Conservation (phyloP, 129 eudicot genomes). For the Tagetes erecta region DNA sequence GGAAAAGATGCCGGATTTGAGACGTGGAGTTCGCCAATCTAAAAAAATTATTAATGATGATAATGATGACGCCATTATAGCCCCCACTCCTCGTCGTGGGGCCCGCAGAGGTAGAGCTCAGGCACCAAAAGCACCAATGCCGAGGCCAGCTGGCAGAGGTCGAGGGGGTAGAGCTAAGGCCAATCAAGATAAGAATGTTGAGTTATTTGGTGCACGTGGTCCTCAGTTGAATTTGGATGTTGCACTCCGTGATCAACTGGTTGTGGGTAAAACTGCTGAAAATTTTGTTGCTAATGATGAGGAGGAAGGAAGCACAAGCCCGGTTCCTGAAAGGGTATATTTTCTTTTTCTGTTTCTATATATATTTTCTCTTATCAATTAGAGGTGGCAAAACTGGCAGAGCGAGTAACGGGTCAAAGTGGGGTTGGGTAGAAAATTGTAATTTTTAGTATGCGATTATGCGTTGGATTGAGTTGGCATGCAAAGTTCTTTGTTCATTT, state of each 20-base stretch:
- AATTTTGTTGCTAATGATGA: slow-evolving; percentile 37
- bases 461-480: not conserved
- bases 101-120: slow-evolving; percentile 51
- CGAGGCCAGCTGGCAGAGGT: slow-evolving; percentile 62
- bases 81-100: slow-evolving; percentile 53
- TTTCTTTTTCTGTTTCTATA: not conserved
- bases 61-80: slow-evolving; percentile 39
- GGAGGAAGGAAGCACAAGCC: slow-evolving; percentile 52
- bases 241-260: slow-evolving; percentile 40
- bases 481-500: not conserved
- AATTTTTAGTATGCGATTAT: too few species aligned
- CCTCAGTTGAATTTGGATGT: slow-evolving; percentile 32
- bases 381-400: not conserved
- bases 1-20: slow-evolving; percentile 74
- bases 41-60: slow-evolving; percentile 41
- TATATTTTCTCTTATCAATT: not conserved
- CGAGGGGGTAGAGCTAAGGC: slow-evolving; percentile 37
- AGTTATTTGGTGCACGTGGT: slow-evolving; percentile 34
- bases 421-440: not conserved
- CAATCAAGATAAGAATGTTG: slow-evolving; percentile 39
- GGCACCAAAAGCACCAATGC: slow-evolving; percentile 45
- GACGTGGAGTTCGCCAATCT: slow-evolving; percentile 64
- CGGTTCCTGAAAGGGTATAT: slow-evolving; percentile 57
- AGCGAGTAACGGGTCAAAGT: slow-evolving; percentile 4
- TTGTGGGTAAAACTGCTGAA: slow-evolving; percentile 37